These are phyloP conservation scores for Melaleuca alternifolia DNA, from an alignment of 345 rosid species.

Conservation along the genomic window DNA sequence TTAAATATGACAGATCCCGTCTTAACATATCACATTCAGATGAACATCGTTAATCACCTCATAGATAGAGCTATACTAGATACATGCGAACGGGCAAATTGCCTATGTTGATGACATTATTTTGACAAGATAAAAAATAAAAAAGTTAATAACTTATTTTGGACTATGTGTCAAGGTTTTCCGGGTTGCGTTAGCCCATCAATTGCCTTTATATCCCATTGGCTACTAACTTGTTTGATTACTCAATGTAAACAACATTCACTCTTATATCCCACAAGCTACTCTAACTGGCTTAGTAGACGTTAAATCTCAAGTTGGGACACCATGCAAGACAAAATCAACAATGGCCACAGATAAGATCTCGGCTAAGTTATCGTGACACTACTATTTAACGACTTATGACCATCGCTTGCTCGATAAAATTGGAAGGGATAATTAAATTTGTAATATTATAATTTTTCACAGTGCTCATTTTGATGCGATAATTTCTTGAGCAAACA, in stretches of 20 bases:
- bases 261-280: not conserved
- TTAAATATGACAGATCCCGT: not conserved
- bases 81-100: not conserved
- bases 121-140: not conserved
- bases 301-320: too few species aligned
- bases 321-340: not conserved
- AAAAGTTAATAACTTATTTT: too few species aligned
- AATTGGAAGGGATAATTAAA: not conserved
- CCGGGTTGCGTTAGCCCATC: not conserved
- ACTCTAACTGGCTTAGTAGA: not conserved
- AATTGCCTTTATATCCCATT: not conserved
- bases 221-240: not conserved
- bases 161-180: not conserved
- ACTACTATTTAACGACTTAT: not conserved
- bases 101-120: not conserved
- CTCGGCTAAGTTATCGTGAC: not conserved
- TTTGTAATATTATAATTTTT: not conserved
- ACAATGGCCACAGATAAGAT: not conserved
- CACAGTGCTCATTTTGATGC: accelerated
- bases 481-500: not conserved
- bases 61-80: not conserved
- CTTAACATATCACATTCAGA: accelerated
- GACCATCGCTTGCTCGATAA: not conserved
- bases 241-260: not conserved
- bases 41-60: not conserved